Evolutionary conservation across 805 yeast species (phyloP), one percentile per base, ranked within the genome.

Genomic region (Yamadazyma ubonensis): DNA sequence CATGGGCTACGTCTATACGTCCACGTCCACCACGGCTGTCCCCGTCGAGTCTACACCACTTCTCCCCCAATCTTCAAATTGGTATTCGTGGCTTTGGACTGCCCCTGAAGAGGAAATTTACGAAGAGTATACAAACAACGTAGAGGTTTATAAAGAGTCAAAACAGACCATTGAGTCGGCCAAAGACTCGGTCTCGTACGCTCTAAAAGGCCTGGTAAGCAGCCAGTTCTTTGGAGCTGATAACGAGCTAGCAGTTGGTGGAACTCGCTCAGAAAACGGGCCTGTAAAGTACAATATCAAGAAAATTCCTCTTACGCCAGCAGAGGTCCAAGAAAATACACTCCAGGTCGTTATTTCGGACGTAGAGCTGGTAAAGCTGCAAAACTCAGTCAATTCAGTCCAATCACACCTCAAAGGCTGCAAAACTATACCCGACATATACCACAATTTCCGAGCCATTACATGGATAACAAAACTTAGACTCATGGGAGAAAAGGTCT

Each of bases 261-360:
- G 58, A 10, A 67, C 73, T 2, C 38, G 46, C 5, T 57, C 70
- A 2, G 64, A 63, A 39, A 22, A 30, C 1, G 53, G 46, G 20
- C 74, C 74, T 3, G 70, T 67, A 1, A 50, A 45, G 33, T 64
- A 59, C 43, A 54, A 53, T 28, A 48, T 54, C 27, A 55, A 52
- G 26, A 62, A 57, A 33, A 52, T 57, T 15, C 73, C 73, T 0
- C 33, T 65, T 2, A 50, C 58, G 6, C 66, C 68, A 4, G 58
- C 55, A 32, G 72, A 69, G 50, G 44, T 54, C 11, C 64, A 61
- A 33, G 73, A 67, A 38, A 52, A 48, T 7, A 30, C 52, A 7
- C 46, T 64, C 5, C 50, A 41, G 38, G 32, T 42, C 3, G 36
- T 32, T 2, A 18, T 37, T 12, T n/a, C 19, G 16, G 18, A 6